Conservation (phyloP, 352 stramenopile species). For the Phytophthora idaei region DNA sequence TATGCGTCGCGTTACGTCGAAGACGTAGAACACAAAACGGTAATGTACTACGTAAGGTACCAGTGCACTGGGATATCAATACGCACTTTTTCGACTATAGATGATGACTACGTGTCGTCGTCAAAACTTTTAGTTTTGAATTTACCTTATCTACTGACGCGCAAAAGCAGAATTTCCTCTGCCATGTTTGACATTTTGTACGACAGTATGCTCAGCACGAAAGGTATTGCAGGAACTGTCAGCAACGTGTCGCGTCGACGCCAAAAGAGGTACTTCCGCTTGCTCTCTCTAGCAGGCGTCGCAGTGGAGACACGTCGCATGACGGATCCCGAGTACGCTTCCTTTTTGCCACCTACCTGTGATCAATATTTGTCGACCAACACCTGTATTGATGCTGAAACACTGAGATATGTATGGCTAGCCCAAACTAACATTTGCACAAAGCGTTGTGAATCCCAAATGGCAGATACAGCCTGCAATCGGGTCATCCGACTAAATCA, state of each 20-base stretch:
- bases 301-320: not conserved
- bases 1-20: slow-evolving; percentile 2
- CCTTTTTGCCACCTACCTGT: not conserved
- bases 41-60: slow-evolving; percentile 12
- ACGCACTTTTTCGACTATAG: slow-evolving; percentile 4
- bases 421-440: slow-evolving; percentile 7
- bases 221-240: not conserved
- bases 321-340: not conserved
- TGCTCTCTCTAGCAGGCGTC: not conserved
- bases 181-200: slow-evolving; percentile 13
- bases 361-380: slow-evolving; percentile 3
- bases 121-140: slow-evolving; percentile 7
- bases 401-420: slow-evolving; percentile 2
- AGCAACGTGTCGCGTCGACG: slow-evolving; percentile 4
- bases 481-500: slow-evolving; percentile 12
- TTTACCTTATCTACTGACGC: slow-evolving; percentile 10
- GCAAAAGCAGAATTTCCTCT: slow-evolving; percentile 10
- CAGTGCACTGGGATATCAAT: not conserved
- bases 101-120: not conserved
- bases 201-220: slow-evolving; percentile 7
- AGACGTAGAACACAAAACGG: slow-evolving; percentile 5
- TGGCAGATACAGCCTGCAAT: slow-evolving; percentile 9
- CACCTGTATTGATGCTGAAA: not conserved
- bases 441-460: not conserved
- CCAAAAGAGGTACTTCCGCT: slow-evolving; percentile 10